A percentile compares a stretch with the other conserved stretches of the same genome.
Evolutionary conservation across 106 monocot species (phyloP).

Genomic region (Acanthochlamys bracteata): DNA sequence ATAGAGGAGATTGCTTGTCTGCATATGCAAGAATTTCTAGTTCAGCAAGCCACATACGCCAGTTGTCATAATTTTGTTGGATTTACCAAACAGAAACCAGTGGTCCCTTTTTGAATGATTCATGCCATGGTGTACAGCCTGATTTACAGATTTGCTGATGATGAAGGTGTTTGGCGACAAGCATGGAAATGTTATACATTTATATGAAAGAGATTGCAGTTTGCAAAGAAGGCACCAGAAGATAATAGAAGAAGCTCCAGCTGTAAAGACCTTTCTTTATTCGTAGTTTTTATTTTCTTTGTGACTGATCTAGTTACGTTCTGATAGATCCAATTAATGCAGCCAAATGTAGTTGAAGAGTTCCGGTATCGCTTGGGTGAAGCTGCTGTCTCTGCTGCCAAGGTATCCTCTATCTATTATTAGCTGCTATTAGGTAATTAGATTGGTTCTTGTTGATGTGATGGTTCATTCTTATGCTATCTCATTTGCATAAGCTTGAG

Average conservation of each 20-base stretch:
- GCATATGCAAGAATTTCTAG: too few species aligned
- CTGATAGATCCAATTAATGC: conserved; percentile 42
- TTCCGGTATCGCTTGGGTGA: conserved; percentile 85
- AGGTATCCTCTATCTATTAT: conserved; percentile 35
- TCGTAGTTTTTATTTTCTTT: conserved; percentile 8
- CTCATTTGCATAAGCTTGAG: not conserved
- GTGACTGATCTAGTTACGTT: conserved; percentile 10
- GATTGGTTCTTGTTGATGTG: too few species aligned
- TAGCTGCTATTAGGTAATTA: not conserved
- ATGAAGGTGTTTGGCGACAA: conserved; percentile 96
- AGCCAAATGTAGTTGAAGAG: conserved; percentile 77
- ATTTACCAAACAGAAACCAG: not conserved
- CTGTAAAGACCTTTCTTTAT: conserved; percentile 43
- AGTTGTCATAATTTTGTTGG: too few species aligned
- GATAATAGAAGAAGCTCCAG: conserved; percentile 99
- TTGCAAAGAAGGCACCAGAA: conserved; percentile 99
- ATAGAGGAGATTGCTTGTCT: too few species aligned
- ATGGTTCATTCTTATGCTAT: conserved; percentile 7
- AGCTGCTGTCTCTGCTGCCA: conserved; percentile 98
- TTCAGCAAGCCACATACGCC: too few species aligned
- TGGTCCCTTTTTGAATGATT: conserved; percentile 1
- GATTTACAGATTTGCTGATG: conserved; percentile 1
- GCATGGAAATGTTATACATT: conserved; percentile 83
- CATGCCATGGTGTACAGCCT: not conserved
- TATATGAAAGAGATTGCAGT: conserved; percentile 98